These are phyloP conservation scores for Colletotrichum cordylinicola DNA, from an alignment of 2,329 filamentous ascomycete species.

Conservation along the genomic window DNA sequence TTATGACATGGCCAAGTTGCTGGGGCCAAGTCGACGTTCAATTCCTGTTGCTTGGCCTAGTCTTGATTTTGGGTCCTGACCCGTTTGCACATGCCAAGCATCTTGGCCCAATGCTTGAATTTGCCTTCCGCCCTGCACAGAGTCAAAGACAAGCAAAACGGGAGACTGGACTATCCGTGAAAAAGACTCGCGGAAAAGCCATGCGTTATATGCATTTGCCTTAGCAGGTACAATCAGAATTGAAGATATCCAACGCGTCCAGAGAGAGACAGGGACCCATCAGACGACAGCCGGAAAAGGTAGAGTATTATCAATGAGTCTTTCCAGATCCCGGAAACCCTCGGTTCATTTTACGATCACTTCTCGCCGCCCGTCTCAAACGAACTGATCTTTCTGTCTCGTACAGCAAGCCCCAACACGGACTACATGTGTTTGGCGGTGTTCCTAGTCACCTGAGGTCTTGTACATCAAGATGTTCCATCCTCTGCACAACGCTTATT, in stretches of 20 bases:
- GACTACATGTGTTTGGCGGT: background rate
- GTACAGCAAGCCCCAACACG: too few species aligned
- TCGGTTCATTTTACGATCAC: too few species aligned
- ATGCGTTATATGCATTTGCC: background rate
- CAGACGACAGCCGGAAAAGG: too few species aligned
- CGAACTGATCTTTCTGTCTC: too few species aligned
- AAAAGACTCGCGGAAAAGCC: background rate
- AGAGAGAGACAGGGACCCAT: too few species aligned
- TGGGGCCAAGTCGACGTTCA: background rate
- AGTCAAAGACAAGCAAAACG: background rate
- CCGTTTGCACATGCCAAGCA: background rate
- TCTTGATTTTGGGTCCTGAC: background rate
- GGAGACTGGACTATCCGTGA: too few species aligned
- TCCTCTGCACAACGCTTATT: background rate
- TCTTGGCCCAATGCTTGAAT: background rate
- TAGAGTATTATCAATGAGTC: too few species aligned
- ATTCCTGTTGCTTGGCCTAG: background rate
- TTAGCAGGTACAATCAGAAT: background rate
- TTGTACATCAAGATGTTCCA: background rate
- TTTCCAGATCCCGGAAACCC: too few species aligned
- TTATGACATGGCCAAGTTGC: background rate
- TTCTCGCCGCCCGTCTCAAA: too few species aligned
- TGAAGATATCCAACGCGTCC: background rate
- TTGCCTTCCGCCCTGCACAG: slow-evolving; percentile 15
- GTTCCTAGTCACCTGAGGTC: background rate